Percentiles rank a stretch among this genome's conserved stretches.
Conservation (phyloP, 1,284 basidiomycete genomes). For the Cystobasidium sp. region DNA sequence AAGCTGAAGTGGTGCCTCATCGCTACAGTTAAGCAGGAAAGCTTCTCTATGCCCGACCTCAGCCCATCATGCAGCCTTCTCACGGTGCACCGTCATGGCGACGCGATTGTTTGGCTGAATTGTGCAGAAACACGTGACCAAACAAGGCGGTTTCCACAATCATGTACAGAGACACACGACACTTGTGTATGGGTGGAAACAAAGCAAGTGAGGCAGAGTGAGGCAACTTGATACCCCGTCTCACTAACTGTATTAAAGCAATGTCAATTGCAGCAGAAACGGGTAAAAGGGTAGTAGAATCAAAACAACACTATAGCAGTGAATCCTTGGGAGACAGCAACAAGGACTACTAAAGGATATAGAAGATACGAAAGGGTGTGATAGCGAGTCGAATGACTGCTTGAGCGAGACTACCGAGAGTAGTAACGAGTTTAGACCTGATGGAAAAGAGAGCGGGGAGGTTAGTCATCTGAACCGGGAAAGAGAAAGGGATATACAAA, state of each 20-base stretch:
- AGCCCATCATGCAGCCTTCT: neutral
- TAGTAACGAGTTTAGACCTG: constrained; percentile 6
- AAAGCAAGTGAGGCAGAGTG: no score
- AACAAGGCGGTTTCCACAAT: neutral
- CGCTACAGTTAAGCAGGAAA: no score
- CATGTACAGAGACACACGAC: neutral
- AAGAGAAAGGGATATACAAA: no score
- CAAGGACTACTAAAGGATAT: neutral
- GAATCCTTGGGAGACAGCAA: neutral
- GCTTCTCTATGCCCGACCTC: neutral
- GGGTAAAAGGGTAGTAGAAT: neutral
- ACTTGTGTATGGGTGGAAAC: no score
- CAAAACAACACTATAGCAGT: constrained; percentile 4
- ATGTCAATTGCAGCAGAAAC: neutral
- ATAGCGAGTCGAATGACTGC: neutral
- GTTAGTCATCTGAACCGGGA: no score
- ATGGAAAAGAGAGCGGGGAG: neutral
- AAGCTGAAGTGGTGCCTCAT: no score
- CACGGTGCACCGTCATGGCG: neutral
- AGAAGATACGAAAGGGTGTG: constrained; percentile 7
- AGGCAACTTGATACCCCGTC: neutral
- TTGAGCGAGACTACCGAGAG: neutral
- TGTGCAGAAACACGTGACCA: constrained; percentile 20
- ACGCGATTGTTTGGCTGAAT: neutral
- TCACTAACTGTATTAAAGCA: neutral